Evolutionary conservation across 2,329 filamentous ascomycete genomes (phyloP).

Genomic region (Aspergillus novoparasiticus): DNA sequence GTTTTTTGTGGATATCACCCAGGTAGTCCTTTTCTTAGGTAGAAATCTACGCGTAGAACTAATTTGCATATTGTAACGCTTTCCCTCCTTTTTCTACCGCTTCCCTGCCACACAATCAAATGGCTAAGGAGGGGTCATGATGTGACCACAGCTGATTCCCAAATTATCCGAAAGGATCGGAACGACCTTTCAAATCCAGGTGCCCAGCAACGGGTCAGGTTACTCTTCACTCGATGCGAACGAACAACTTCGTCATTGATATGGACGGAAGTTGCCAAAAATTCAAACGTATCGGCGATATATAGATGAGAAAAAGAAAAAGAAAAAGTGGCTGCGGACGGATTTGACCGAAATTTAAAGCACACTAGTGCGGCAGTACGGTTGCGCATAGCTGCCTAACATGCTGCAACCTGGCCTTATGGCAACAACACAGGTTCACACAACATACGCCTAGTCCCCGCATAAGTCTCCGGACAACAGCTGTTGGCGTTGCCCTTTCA

Average conservation of each 20-base stretch:
- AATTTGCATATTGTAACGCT: background rate
- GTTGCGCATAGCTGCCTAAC: conserved; percentile 35
- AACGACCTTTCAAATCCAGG: conserved; percentile 68
- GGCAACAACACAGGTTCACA: conserved; percentile 36
- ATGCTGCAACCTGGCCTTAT: conserved; percentile 52
- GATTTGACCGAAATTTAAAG: conserved; percentile 32
- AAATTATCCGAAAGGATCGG: conserved; percentile 62
- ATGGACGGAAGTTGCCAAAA: conserved; percentile 58
- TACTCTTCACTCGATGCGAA: conserved; percentile 69
- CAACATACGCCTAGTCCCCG: conserved; percentile 36
- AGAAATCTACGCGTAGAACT: conserved; percentile 10
- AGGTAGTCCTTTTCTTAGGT: background rate
- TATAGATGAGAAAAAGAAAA: conserved; percentile 39
- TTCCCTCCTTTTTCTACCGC: background rate
- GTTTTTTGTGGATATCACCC: conserved; percentile 4
- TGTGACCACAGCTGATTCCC: conserved; percentile 76
- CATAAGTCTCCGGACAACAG: conserved; percentile 33
- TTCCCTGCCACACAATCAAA: background rate
- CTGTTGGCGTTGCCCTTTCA: conserved; percentile 32
- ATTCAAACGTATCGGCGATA: conserved; percentile 55
- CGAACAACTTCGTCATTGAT: conserved; percentile 60
- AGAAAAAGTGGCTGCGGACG: conserved; percentile 32
- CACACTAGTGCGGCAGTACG: conserved; percentile 31
- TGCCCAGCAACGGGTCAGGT: conserved; percentile 70
- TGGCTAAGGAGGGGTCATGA: conserved; percentile 5